Conservation (phyloP, 306 rosid genomes). For the Casuarina equisetifolia region DNA sequence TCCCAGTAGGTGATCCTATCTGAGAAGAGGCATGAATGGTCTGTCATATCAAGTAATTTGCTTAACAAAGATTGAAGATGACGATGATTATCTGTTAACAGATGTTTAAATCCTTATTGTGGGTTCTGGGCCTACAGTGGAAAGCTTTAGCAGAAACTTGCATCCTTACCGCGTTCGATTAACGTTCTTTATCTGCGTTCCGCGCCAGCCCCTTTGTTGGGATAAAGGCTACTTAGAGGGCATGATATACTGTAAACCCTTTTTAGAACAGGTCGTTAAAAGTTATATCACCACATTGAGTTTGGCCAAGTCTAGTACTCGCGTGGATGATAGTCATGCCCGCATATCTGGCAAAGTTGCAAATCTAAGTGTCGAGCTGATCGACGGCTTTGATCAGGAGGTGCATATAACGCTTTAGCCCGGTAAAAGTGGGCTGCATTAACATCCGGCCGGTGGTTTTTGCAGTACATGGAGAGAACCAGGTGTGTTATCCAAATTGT, state of each 20-base stretch:
- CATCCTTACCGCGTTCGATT: too few species aligned
- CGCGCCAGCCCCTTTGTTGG: too few species aligned
- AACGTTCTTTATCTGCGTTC: too few species aligned
- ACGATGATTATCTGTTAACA: background rate
- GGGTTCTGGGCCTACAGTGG: background rate
- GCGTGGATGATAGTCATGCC: background rate
- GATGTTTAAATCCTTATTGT: background rate
- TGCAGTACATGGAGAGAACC: background rate
- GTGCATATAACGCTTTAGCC: too few species aligned
- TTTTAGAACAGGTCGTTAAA: background rate
- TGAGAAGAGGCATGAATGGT: too few species aligned
- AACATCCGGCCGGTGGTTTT: background rate
- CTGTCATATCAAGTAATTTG: too few species aligned
- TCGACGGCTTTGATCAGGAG: background rate
- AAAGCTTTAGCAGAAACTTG: background rate
- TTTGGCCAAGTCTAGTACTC: background rate
- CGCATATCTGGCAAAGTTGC: too few species aligned
- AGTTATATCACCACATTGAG: background rate
- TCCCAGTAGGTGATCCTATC: too few species aligned
- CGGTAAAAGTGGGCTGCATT: background rate
- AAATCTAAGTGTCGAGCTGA: background rate
- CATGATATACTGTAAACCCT: background rate
- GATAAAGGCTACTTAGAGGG: too few species aligned
- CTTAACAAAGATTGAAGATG: too few species aligned
- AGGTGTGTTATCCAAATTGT: background rate